Base-by-base conservation (phyloP, 345 rosid species). In the Microthlaspi erraticum region DNA sequence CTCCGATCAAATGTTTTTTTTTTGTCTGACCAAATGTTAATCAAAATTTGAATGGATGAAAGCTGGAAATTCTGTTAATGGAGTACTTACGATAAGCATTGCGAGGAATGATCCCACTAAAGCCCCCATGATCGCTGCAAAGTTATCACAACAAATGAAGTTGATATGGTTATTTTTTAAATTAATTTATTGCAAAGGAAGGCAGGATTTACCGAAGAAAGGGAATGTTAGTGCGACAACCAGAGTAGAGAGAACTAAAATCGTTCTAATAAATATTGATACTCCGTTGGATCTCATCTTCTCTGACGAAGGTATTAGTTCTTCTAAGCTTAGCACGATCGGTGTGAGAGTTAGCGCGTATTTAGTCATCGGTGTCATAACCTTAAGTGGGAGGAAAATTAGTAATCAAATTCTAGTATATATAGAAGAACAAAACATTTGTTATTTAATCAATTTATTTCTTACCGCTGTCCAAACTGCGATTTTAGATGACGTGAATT, bases 401-500 rank as follows among this genome's bases (percentile, higher is more conserved):
- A 48, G n/a, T 19, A 65, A 64, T 46, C 42, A 31, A 39, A 41
- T 13, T 10, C 10, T 10, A 12, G 60, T 45, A 38, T 34, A 56
- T 19, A 1, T 10, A 26, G 14, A 45, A 4, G 8, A 26, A 73
- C 5, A 37, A 39, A 32, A 49, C 14, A 10, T 44, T 13, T 14
- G 54, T 33, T 33, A 8, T 48, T 54, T 26, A 29, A 13, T 57
- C 10, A 12, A 50, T 39, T 38, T 11, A 19, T 36, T 39, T 39
- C 78, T 75, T 14, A 93, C 98, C 77, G 91, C 78, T 17, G 89
- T 83, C 92, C 91, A 93, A 71, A 78, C 63, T 31, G 94, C 96
- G 62, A 88, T 64, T 49, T 87, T 87, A 8, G 96, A 83, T 42
- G 92, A 83, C 20, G 42, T 38, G 36, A 82, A 80, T 29, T 87